phyloP scores from a whole-genome alignment of 73 alveolate species.

The Paramecium caudatum region DNA sequence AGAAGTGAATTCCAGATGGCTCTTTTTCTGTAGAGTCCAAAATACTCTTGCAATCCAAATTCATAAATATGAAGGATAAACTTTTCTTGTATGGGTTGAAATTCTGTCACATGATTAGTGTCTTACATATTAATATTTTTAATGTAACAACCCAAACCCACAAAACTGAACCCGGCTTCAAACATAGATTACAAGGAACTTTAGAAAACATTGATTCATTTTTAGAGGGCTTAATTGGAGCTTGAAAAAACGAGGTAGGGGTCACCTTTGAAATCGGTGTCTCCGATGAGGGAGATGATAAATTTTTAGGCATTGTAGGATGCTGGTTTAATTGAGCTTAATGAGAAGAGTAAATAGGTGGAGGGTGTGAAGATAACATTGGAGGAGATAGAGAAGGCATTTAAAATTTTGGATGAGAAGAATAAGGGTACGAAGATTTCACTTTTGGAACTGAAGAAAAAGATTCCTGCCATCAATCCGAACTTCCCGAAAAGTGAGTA shows the following conservation, averaged over 20 bases:
- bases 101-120: too few relatives aligned
- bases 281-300: constrained; percentile 76
- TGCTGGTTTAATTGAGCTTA: constrained; percentile 68
- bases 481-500: constrained; percentile 74
- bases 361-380: constrained; percentile 73
- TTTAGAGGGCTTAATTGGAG: constrained; percentile 73
- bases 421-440: constrained; percentile 69
- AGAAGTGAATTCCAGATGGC: background rate
- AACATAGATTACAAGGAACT: constrained; percentile 73
- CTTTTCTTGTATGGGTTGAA: constrained; percentile 17
- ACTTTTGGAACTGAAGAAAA: constrained; percentile 67
- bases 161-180: constrained; percentile 69
- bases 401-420: constrained; percentile 75
- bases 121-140: too few relatives aligned
- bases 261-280: constrained; percentile 66
- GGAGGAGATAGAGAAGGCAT: constrained; percentile 76
- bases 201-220: constrained; percentile 68
- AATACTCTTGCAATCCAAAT: background rate
- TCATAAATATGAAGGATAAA: background rate
- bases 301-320: constrained; percentile 74
- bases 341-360: constrained; percentile 37
- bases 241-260: constrained; percentile 72
- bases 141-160: constrained; percentile 48
- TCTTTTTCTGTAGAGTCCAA: background rate
- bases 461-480: constrained; percentile 75